Percentiles rank a stretch among this genome's conserved stretches.
Conservation (phyloP, 2,329 filamentous ascomycete species). For the Cyphellophora europaea region DNA sequence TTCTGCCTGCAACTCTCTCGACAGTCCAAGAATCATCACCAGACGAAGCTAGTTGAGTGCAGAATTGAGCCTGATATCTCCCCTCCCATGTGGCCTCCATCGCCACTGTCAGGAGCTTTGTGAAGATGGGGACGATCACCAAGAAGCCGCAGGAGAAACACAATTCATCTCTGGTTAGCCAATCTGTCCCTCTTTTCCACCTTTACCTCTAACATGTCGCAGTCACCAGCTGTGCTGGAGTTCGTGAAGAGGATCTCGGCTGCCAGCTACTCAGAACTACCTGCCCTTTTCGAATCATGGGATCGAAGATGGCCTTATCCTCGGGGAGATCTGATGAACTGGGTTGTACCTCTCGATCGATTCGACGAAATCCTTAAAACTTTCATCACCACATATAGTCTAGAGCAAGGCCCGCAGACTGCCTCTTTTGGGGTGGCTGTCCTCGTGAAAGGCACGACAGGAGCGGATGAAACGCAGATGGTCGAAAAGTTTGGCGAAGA, state of each 20-base stretch:
- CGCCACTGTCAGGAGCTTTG: conserved; percentile 11
- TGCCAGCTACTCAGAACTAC: conserved; percentile 65
- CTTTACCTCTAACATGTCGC: conserved; percentile 7
- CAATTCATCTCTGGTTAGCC: conserved; percentile 40
- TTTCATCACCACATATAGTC: conserved; percentile 70
- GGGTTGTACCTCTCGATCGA: conserved; percentile 88
- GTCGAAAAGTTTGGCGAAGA: conserved; percentile 54
- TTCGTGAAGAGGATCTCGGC: conserved; percentile 66
- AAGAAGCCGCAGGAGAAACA: conserved; percentile 43
- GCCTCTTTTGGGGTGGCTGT: conserved; percentile 62
- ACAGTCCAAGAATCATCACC: too few species aligned
- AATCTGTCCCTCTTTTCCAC: conserved; percentile 9
- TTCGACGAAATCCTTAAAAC: conserved; percentile 83
- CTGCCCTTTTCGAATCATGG: conserved; percentile 67
- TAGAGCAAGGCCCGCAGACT: conserved; percentile 71
- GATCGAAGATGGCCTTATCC: conserved; percentile 91
- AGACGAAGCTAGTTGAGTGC: too few species aligned
- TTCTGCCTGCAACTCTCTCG: too few species aligned
- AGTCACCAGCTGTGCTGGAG: conserved; percentile 81
- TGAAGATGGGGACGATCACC: conserved; percentile 43
- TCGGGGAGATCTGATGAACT: conserved; percentile 92
- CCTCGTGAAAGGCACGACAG: conserved; percentile 47
- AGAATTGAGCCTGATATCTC: too few species aligned
- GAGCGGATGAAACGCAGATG: conserved; percentile 34
- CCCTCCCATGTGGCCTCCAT: conserved; percentile 14